Evolutionary conservation across 768 basidiomycete genomes (phyloP).

Genomic region (Myochromella boudieri): DNA sequence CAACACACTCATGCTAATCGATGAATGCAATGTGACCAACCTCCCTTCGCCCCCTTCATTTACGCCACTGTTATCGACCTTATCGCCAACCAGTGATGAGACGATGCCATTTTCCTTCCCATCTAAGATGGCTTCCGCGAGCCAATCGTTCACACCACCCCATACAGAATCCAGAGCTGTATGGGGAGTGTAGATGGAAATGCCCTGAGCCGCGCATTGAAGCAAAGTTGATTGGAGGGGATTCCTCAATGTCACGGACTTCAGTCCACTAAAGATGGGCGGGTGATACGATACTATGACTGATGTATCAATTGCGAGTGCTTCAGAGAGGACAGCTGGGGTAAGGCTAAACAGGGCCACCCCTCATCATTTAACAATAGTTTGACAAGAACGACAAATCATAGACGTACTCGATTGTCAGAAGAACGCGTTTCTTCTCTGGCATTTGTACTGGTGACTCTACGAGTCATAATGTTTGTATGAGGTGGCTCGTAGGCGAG

Average conservation of each 20-base stretch:
- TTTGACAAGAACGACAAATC: neutral
- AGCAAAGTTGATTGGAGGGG: conserved; percentile 82
- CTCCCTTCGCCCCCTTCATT: conserved; percentile 66
- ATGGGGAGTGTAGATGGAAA: conserved; percentile 88
- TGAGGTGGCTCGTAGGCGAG: neutral
- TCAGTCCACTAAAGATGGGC: conserved; percentile 73
- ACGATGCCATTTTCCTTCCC: conserved; percentile 34
- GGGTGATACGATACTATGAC: conserved; percentile 86
- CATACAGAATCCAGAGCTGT: conserved; percentile 83
- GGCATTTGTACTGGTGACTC: conserved; percentile 54
- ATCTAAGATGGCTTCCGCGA: conserved; percentile 55
- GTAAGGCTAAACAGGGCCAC: conserved; percentile 55
- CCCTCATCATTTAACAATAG: conserved; percentile 1
- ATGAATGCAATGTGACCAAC: conserved; percentile 58
- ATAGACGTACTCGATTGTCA: conserved; percentile 67
- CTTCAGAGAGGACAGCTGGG: conserved; percentile 66
- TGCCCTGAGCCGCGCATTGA: conserved; percentile 75
- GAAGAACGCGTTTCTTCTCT: conserved; percentile 48
- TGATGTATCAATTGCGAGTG: conserved; percentile 56
- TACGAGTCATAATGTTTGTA: conserved; percentile 20
- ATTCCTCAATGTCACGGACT: conserved; percentile 74
- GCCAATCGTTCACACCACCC: conserved; percentile 91
- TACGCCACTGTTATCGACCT: conserved; percentile 34
- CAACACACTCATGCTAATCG: conserved; percentile 58
- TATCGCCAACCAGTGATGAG: conserved; percentile 38